A percentile compares a stretch with the other conserved stretches of the same genome.
Conservation (phyloP, 179 eudicot genomes). For the Silene noctiflora region DNA sequence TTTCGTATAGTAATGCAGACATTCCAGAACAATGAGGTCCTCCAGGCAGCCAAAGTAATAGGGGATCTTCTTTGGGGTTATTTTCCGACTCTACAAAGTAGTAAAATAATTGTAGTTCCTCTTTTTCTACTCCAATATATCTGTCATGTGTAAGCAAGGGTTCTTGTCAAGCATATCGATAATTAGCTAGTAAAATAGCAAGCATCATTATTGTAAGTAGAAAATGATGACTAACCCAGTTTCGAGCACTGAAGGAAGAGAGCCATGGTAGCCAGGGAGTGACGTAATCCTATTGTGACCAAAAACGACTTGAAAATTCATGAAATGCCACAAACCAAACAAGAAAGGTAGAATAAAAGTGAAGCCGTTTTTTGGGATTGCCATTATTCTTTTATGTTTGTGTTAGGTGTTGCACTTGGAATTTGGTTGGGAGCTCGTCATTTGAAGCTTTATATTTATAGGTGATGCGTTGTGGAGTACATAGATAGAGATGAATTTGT, state of each 20-base stretch:
- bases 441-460: too few species aligned
- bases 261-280: slow-evolving; percentile 41
- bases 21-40: slow-evolving; percentile 49
- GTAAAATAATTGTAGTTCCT: slow-evolving; percentile 44
- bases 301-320: neutral
- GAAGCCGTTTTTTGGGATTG: neutral
- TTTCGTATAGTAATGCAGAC: slow-evolving; percentile 41
- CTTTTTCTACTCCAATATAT: slow-evolving; percentile 37
- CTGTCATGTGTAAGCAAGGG: too few species aligned
- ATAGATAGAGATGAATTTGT: too few species aligned
- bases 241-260: slow-evolving; percentile 46
- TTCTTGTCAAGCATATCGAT: too few species aligned
- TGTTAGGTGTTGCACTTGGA: too few species aligned
- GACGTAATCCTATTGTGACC: slow-evolving; percentile 23
- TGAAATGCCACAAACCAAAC: slow-evolving; percentile 5
- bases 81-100: slow-evolving; percentile 45
- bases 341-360: neutral
- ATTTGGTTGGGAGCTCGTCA: too few species aligned
- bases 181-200: too few species aligned
- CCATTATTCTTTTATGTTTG: too few species aligned
- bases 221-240: slow-evolving; percentile 39
- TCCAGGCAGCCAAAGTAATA: slow-evolving; percentile 45
- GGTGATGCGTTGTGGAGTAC: too few species aligned
- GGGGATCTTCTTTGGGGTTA: slow-evolving; percentile 39
- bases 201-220: neutral